Base-by-base conservation (phyloP, 2,329 filamentous ascomycete genomes). In the Allantophomopsis lycopodina region DNA sequence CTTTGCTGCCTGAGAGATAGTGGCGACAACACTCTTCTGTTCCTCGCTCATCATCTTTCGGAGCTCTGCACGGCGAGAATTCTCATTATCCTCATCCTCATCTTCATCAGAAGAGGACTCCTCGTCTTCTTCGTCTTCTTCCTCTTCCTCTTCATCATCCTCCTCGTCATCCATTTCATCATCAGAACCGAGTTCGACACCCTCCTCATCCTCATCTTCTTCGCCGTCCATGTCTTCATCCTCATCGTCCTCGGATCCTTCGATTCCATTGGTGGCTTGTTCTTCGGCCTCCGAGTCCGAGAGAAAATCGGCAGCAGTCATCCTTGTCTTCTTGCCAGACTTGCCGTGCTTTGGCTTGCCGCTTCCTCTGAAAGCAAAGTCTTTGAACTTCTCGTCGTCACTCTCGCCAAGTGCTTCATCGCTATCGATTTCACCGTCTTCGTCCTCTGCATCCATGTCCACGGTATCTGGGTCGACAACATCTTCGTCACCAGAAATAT, bases 341-440 rank as follows among this genome's bases (percentile, higher is more conserved):
- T 44, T 46, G 35, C 48, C 55, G n/a, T 54, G 57, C 39, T 58
- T 62, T 4, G 68, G 64, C 45, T 70, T 71, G 2, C 66, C 68
- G 56, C 73, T 79, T 16, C 73, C 73, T 23, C 70, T 62, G 46
- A 79, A 79, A 0, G 63, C 73, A 55, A 83, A 94, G 1, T 74
- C 76, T 47, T 82, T 77, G 51, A 94, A 86, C 38, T 71, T 72
- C 56, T 93, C 86, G 48, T 85, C 79, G 50, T 96, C 89, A 48
- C 84, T 91, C 40, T 83, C 78, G 3, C 78, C 83, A 54, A 96
- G 79, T 0, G 86, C 89, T 30, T 71, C 61, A 41, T 79, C 74
- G 50, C 74, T 79, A 37, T 72, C 67, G 42, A 79, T 79, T 47
- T 79, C 74, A 20, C 56, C 60, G 42, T 76, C 76, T 34, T 73